Evolutionary conservation across 2,329 filamentous ascomycete genomes (phyloP).

Genomic region (Diaporthe sp.): DNA sequence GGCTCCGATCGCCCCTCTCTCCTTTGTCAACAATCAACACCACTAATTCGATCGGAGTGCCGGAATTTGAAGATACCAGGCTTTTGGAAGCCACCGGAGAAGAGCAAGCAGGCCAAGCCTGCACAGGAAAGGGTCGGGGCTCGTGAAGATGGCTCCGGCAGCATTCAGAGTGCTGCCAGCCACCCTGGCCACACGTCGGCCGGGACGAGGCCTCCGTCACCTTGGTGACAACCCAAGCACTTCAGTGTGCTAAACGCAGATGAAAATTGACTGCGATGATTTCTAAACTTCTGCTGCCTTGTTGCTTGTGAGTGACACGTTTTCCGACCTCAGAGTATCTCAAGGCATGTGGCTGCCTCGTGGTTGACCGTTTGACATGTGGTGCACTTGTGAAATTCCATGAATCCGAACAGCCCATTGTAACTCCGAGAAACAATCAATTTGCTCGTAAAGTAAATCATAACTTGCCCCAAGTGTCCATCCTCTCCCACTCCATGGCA

Average conservation of each 20-base stretch:
- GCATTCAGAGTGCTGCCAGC: neutral
- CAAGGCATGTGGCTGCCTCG: neutral
- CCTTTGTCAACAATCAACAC: neutral
- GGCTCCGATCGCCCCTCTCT: neutral
- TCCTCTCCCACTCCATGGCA: slow-evolving; percentile 49
- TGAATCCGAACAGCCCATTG: neutral
- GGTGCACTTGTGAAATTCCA: neutral
- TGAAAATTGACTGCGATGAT: neutral
- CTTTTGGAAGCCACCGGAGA: neutral
- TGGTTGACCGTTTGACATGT: neutral
- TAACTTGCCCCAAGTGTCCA: slow-evolving; percentile 38
- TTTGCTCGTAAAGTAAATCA: neutral
- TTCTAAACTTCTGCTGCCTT: neutral
- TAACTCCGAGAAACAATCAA: neutral
- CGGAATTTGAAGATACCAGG: neutral
- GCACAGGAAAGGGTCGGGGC: neutral
- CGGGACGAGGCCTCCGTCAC: neutral
- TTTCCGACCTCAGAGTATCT: too few relatives aligned
- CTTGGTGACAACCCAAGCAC: neutral
- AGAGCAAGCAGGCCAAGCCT: neutral
- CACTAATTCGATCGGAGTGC: slow-evolving; percentile 1
- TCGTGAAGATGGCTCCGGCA: neutral
- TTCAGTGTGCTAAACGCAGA: neutral
- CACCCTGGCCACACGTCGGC: neutral
- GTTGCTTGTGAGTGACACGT: neutral